Conservation (phyloP, 116 monocot species). For the Trichopus zeylanicus region DNA sequence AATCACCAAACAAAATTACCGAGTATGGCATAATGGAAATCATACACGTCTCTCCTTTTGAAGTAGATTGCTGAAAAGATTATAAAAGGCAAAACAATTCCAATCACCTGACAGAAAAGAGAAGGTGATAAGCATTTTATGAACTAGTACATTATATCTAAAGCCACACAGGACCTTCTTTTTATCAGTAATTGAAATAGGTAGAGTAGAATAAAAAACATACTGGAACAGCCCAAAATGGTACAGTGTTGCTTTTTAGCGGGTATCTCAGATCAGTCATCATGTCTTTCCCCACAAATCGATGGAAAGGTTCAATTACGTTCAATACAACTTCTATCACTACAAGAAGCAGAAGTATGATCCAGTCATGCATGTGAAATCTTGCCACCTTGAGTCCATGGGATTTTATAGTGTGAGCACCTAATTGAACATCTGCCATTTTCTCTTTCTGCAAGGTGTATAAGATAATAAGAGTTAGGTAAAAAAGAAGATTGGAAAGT, state of each 20-base stretch:
- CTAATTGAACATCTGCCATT: conserved; percentile 50
- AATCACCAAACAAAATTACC: conserved; percentile 28
- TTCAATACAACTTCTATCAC: conserved; percentile 33
- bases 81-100: conserved; percentile 44
- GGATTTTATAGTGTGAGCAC: conserved; percentile 43
- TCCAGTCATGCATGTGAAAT: conserved; percentile 73
- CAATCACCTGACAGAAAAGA: conserved; percentile 50
- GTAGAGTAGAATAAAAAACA: no score
- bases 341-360: conserved; percentile 50
- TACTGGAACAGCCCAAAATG: conserved; percentile 78
- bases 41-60: conserved; percentile 74
- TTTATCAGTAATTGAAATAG: no score
- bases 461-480: not conserved
- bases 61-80: conserved; percentile 55
- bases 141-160: no score
- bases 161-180: no score
- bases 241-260: conserved; percentile 51
- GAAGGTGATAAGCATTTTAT: not conserved
- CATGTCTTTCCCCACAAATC: conserved; percentile 65
- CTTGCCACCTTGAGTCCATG: conserved; percentile 60
- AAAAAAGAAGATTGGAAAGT: not conserved
- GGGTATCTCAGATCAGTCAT: conserved; percentile 71
- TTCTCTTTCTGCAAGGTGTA: conserved; percentile 6
- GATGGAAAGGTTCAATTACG: conserved; percentile 63
- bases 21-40: conserved; percentile 80